phyloP scores from a whole-genome alignment of 2,329 filamentous ascomycete genomes.

The Colletotrichum magnum region DNA sequence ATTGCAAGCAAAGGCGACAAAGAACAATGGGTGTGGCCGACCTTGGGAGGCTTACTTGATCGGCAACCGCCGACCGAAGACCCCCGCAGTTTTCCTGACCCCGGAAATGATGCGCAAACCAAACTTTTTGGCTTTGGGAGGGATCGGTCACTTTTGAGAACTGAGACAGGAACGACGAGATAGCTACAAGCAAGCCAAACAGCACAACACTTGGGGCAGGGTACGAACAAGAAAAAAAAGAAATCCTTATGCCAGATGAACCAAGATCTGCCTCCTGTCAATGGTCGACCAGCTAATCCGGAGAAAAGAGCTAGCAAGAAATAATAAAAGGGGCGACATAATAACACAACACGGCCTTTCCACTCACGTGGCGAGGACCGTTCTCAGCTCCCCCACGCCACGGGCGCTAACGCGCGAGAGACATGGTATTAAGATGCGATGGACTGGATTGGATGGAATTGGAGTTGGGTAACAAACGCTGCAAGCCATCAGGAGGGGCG shows the following conservation, averaged over 20 bases:
- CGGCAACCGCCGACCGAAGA: constrained; percentile 9
- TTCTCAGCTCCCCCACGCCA: constrained; percentile 28
- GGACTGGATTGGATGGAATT: background rate
- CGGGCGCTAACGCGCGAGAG: constrained; percentile 9
- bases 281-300: too few species aligned
- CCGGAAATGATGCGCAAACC: constrained; percentile 15
- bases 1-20: constrained; percentile 4
- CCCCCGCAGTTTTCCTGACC: constrained; percentile 4
- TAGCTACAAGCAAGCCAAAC: background rate
- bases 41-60: constrained; percentile 13
- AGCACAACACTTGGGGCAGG: background rate
- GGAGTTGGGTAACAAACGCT: constrained; percentile 5
- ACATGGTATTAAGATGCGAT: background rate
- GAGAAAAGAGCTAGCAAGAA: background rate
- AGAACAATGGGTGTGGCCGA: constrained; percentile 2
- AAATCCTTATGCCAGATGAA: background rate
- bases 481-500: constrained; percentile 2
- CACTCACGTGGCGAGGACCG: constrained; percentile 26
- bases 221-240: constrained; percentile 4
- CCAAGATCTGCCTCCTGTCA: background rate
- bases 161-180: background rate
- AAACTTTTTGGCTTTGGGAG: too few species aligned
- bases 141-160: constrained; percentile 30
- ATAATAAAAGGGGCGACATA: constrained; percentile 5
- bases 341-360: background rate